Percentiles rank a stretch among this genome's conserved stretches.
These are phyloP conservation scores for Aspergillus nomiae DNA, from an alignment of 2,329 filamentous ascomycete species.

Conservation along the genomic window DNA sequence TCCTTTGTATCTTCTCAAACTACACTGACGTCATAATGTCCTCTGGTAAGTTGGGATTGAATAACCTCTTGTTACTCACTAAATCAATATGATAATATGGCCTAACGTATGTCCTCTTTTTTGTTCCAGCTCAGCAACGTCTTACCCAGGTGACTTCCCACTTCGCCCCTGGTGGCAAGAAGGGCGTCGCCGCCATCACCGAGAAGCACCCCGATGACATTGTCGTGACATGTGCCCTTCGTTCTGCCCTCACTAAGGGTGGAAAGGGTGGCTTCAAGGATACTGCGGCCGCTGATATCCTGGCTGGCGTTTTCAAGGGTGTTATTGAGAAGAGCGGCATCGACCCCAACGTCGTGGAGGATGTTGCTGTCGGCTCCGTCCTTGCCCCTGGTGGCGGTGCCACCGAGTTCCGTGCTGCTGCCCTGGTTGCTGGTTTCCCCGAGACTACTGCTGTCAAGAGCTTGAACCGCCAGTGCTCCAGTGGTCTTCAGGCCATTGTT, in stretches of 20 bases:
- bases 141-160: conserved; percentile 62
- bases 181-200: conserved; percentile 38
- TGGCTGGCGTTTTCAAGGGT: conserved; percentile 79
- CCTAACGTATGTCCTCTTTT: not conserved
- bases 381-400: conserved; percentile 91
- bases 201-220: conserved; percentile 66
- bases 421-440: conserved; percentile 87
- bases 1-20: not conserved
- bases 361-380: conserved; percentile 88
- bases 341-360: conserved; percentile 84
- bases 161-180: conserved; percentile 45
- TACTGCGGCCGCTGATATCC: conserved; percentile 81
- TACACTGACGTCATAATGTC: conserved; percentile 41
- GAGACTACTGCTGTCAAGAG: conserved; percentile 80
- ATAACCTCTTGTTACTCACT: not conserved
- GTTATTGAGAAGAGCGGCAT: conserved; percentile 84
- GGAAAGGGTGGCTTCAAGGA: conserved; percentile 96
- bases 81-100: not conserved
- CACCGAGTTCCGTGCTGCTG: conserved; percentile 93
- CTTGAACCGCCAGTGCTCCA: conserved; percentile 93
- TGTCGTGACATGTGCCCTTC: conserved; percentile 88
- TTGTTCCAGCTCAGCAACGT: conserved; percentile 55
- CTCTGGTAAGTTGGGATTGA: conserved; percentile 36
- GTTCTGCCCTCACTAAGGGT: conserved; percentile 88
- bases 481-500: conserved; percentile 86